A percentile compares a stretch with the other conserved stretches of the same genome.
Conservation (phyloP, 768 basidiomycete species). For the Russula vinacea region DNA sequence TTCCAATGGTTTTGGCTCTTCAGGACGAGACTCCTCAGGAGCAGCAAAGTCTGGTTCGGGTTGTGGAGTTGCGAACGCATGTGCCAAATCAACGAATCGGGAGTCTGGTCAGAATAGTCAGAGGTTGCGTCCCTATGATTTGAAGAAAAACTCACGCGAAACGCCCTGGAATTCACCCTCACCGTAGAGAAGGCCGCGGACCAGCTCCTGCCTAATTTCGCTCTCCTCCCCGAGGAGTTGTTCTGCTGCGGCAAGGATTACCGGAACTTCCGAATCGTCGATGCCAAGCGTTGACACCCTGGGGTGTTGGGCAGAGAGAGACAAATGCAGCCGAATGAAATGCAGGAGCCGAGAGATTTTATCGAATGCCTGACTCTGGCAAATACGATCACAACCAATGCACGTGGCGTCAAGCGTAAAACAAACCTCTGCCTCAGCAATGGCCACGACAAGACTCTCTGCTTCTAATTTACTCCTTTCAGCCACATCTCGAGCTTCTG, state of each 20-base stretch:
- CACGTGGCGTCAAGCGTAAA: background rate
- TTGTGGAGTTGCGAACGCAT: conserved; percentile 51
- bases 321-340: conserved; percentile 56
- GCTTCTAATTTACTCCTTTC: conserved; percentile 58
- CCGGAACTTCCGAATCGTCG: conserved; percentile 50
- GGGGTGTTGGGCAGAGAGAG: conserved; percentile 46
- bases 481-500: conserved; percentile 51
- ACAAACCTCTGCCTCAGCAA: conserved; percentile 58
- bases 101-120: conserved; percentile 44
- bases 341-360: conserved; percentile 53
- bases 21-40: conserved; percentile 12
- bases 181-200: conserved; percentile 56
- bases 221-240: conserved; percentile 55
- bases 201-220: conserved; percentile 47
- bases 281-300: conserved; percentile 44
- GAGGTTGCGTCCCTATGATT: conserved; percentile 12
- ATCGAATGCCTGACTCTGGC: conserved; percentile 44
- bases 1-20: conserved; percentile 16
- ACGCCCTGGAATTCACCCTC: conserved; percentile 61
- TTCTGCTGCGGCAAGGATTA: conserved; percentile 52
- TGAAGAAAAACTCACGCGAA: conserved; percentile 49
- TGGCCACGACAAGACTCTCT: conserved; percentile 51
- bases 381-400: conserved; percentile 10
- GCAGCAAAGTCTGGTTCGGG: conserved; percentile 16
- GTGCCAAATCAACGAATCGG: conserved; percentile 56